Base-by-base conservation (phyloP, 2,329 filamentous ascomycete genomes). In the Paecilomyces sp. region DNA sequence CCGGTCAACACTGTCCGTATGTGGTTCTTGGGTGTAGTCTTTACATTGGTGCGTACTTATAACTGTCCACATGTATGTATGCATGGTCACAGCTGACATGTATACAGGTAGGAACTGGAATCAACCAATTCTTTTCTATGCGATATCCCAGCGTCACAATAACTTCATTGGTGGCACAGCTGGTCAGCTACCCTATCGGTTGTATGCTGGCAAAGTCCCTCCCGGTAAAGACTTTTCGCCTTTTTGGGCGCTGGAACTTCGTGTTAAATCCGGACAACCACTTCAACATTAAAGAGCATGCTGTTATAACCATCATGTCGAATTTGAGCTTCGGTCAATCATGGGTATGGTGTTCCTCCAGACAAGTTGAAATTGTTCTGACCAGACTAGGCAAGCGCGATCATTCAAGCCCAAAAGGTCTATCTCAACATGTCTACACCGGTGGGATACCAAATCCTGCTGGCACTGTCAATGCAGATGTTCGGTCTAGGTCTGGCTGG, bases 221-320 rank as follows among this genome's bases (percentile, higher is more conserved):
- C 4, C 78, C 77, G 0, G 66, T 78, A 47, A 67, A 66, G 58
- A 68, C 69, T 3, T 60, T 69, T 5, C 55, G 54, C 11, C 65
- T 61, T 13, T 61, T 66, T 9, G 70, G 63, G 25, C 64, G 41
- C 15, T 47, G 47, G 7, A 63, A 65, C 3, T 62, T 68, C 9
- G 61, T 57, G 3, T 63, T 77, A 33, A 80, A 80, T 60, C 77
- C 76, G 0, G 77, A 79, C 58, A 70, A 70, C 47, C 66, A 71
- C 56, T 80, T 80, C 66, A 80, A 79, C 62, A 76, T 79, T 66
- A 80, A 80, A 61, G 78, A 80, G 55, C 78, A 80, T 58, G 73
- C 76, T 0, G 62, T 80, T 13, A 72, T 79, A 36, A 77, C 78
- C 41, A 78, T 80, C 57, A 80, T 80, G 78, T 74, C 72, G 51